Conservation (phyloP, 441 rosid genomes). For the Raphanus hybrid region DNA sequence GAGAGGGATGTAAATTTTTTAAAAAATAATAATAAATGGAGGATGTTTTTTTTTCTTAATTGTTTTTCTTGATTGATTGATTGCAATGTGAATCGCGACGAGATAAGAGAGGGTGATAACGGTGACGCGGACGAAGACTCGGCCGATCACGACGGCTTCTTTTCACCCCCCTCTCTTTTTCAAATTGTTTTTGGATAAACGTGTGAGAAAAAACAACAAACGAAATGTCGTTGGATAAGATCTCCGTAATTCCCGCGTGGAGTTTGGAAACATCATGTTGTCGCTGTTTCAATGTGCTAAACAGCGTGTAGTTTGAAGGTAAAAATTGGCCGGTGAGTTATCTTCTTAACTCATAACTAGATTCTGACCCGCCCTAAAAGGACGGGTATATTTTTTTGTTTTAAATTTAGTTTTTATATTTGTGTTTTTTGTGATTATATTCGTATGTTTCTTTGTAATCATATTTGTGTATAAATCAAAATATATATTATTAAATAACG, state of each 20-base stretch:
- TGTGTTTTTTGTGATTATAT: too few relatives aligned
- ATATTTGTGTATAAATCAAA: too few relatives aligned
- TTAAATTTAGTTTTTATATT: too few relatives aligned
- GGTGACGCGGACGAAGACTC: slow-evolving; percentile 40
- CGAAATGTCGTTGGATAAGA: slow-evolving; percentile 27
- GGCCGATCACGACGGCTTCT: slow-evolving; percentile 40
- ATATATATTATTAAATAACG: too few relatives aligned
- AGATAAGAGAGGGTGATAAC: slow-evolving; percentile 36
- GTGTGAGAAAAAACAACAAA: neutral
- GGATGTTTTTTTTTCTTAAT: too few relatives aligned
- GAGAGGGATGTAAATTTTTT: neutral
- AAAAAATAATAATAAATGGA: neutral
- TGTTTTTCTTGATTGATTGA: neutral
- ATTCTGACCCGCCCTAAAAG: too few relatives aligned
- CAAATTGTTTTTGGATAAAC: slow-evolving; percentile 17
- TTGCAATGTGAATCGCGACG: slow-evolving; percentile 40
- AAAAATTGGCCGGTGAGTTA: neutral
- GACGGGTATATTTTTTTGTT: too few relatives aligned
- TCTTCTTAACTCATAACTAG: too few relatives aligned
- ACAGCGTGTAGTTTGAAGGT: slow-evolving; percentile 5
- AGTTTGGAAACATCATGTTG: neutral
- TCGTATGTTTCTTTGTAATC: too few relatives aligned
- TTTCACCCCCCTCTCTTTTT: neutral
- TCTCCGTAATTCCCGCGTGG: slow-evolving; percentile 39
- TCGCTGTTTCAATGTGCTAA: neutral